phyloP scores from a whole-genome alignment of 2,329 filamentous ascomycete genomes.

The Berkeleyomyces basicola region DNA sequence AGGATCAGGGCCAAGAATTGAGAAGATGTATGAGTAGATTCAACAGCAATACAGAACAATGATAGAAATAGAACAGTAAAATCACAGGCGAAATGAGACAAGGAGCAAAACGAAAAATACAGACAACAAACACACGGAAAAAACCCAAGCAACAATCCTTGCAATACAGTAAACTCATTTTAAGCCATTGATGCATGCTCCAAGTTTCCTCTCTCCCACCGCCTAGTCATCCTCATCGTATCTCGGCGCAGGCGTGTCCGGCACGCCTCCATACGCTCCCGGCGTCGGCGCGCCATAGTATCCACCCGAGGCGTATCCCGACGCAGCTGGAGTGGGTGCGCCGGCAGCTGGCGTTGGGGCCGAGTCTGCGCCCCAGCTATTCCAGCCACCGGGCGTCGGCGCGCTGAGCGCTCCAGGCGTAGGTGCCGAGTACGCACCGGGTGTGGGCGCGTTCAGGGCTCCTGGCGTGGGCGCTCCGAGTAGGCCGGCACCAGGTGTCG shows the following conservation, averaged over 20 bases:
- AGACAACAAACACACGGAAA: constrained; percentile 1
- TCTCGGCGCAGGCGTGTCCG: constrained; percentile 43
- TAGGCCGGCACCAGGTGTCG: constrained; percentile 43
- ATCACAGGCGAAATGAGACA: neutral
- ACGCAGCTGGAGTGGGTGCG: constrained; percentile 54
- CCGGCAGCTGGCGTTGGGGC: constrained; percentile 48
- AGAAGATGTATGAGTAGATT: neutral
- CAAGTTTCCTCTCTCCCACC: neutral
- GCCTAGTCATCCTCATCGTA: constrained; percentile 30
- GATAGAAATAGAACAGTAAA: neutral
- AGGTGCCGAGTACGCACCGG: constrained; percentile 48
- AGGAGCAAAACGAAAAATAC: neutral
- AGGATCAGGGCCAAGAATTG: neutral
- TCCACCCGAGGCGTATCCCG: constrained; percentile 29
- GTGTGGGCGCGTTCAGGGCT: constrained; percentile 52
- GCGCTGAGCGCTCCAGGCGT: constrained; percentile 45
- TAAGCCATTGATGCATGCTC: neutral
- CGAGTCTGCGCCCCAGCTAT: constrained; percentile 43
- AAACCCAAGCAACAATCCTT: neutral
- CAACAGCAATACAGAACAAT: neutral
- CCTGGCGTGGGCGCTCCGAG: constrained; percentile 43
- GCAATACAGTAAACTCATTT: neutral
- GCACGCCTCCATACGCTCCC: constrained; percentile 38
- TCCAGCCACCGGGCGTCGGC: constrained; percentile 52
- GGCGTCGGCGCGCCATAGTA: constrained; percentile 49